A percentile compares a stretch with the other conserved stretches of the same genome.
These are phyloP conservation scores for Botrytis aclada DNA, from an alignment of 2,329 filamentous ascomycete species.

Conservation along the genomic window DNA sequence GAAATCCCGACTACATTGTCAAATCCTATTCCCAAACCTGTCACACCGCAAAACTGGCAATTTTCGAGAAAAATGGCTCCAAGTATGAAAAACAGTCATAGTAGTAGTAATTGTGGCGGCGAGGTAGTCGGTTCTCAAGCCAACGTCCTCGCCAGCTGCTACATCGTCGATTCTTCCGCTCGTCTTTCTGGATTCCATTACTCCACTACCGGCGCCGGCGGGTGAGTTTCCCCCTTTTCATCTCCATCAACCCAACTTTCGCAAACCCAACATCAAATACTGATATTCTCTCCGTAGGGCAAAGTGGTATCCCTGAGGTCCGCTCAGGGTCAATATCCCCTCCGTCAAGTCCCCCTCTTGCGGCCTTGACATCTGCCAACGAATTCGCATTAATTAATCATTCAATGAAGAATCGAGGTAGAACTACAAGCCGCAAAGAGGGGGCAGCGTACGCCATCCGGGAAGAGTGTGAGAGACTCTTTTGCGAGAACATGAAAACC, in stretches of 20 bases:
- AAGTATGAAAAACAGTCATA: slow-evolving; percentile 37
- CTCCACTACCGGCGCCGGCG: slow-evolving; percentile 87
- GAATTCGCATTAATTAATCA: slow-evolving; percentile 62
- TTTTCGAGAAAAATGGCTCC: slow-evolving; percentile 35
- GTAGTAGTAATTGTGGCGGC: slow-evolving; percentile 74
- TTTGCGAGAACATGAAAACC: slow-evolving; percentile 91
- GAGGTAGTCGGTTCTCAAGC: slow-evolving; percentile 53
- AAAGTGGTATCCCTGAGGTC: slow-evolving; percentile 95
- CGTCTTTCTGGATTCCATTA: slow-evolving; percentile 84
- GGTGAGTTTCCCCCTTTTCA: slow-evolving; percentile 45
- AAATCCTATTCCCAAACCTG: slow-evolving; percentile 13
- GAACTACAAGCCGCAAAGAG: slow-evolving; percentile 59
- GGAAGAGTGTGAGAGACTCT: slow-evolving; percentile 99
- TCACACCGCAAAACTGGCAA: slow-evolving; percentile 37
- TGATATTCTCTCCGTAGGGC: slow-evolving; percentile 53
- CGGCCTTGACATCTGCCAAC: slow-evolving; percentile 66
- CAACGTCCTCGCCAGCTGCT: slow-evolving; percentile 88
- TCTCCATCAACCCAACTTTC: neutral
- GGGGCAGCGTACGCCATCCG: slow-evolving; percentile 95
- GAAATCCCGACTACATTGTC: neutral
- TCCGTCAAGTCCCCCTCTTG: slow-evolving; percentile 88
- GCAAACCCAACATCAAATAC: slow-evolving; percentile 19
- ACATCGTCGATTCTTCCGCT: slow-evolving; percentile 72
- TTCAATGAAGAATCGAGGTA: slow-evolving; percentile 32
- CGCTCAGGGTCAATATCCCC: slow-evolving; percentile 61